A percentile compares a stretch with the other conserved stretches of the same genome.
These are phyloP conservation scores for Amphirosellinia nigrospora DNA, from an alignment of 495 filamentous ascomycete species.

Conservation along the genomic window DNA sequence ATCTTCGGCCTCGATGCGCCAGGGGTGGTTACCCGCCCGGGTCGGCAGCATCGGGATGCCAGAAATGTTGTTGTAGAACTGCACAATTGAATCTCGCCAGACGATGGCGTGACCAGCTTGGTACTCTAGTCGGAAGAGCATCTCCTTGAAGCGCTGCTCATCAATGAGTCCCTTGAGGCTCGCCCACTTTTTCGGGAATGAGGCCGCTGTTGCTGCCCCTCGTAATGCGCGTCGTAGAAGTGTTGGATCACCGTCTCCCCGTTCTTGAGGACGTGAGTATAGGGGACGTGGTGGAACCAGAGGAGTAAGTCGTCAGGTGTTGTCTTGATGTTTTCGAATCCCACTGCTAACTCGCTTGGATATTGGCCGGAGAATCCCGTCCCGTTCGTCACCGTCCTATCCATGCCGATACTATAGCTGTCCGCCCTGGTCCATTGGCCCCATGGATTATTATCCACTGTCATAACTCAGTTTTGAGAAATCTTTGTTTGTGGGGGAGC, in stretches of 20 bases:
- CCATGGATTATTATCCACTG: slow-evolving; percentile 69
- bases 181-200: slow-evolving; percentile 61
- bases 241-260: slow-evolving; percentile 77
- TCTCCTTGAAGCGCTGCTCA: slow-evolving; percentile 64
- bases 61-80: slow-evolving; percentile 66
- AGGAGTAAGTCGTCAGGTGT: slow-evolving; percentile 73
- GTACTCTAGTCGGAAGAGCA: slow-evolving; percentile 62
- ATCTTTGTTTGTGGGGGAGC: not conserved
- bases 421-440: slow-evolving; percentile 77
- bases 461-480: not conserved
- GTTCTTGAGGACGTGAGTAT: slow-evolving; percentile 66
- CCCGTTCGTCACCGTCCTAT: slow-evolving; percentile 70
- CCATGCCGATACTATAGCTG: slow-evolving; percentile 67
- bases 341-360: slow-evolving; percentile 60
- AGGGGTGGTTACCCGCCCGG: slow-evolving; percentile 65
- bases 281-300: slow-evolving; percentile 80
- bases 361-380: slow-evolving; percentile 72
- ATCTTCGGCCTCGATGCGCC: slow-evolving; percentile 68
- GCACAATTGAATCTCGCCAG: slow-evolving; percentile 69
- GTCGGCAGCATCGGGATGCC: slow-evolving; percentile 59
- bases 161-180: slow-evolving; percentile 63
- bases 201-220: slow-evolving; percentile 65
- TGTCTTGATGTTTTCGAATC: slow-evolving; percentile 65
- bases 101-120: slow-evolving; percentile 73
- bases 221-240: slow-evolving; percentile 76